phyloP scores from a whole-genome alignment of 805 yeast species.

The Komagataella ulmi region DNA sequence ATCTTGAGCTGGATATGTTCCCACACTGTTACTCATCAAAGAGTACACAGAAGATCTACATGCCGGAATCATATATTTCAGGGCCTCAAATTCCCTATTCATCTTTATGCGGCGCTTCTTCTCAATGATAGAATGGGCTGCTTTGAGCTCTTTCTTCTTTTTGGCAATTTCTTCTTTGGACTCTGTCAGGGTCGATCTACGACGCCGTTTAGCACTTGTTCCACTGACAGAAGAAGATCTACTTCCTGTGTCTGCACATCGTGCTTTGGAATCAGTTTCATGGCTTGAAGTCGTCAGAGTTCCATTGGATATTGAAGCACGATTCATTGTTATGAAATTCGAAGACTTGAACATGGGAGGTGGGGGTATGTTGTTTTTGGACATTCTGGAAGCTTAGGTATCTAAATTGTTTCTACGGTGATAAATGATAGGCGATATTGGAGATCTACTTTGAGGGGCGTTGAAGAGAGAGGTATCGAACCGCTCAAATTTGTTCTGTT shows the following conservation, averaged over 20 bases:
- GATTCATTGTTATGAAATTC: not conserved
- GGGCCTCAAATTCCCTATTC: slow-evolving; percentile 73
- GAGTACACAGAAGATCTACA: slow-evolving; percentile 36
- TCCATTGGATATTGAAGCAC: not conserved
- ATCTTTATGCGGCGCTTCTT: slow-evolving; percentile 67
- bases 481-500: not conserved
- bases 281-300: not conserved
- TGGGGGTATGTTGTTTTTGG: not conserved
- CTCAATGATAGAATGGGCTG: slow-evolving; percentile 68
- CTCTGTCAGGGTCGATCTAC: slow-evolving; percentile 13
- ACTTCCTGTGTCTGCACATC: not conserved
- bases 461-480: too few relatives aligned
- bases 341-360: not conserved
- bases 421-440: not conserved
- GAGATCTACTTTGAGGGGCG: not conserved
- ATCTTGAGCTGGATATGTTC: slow-evolving; percentile 1
- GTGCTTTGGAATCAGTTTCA: not conserved
- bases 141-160: slow-evolving; percentile 33
- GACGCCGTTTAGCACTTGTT: not conserved
- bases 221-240: not conserved
- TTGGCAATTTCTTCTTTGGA: slow-evolving; percentile 21
- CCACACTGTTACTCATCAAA: not conserved
- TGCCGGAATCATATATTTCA: slow-evolving; percentile 67
- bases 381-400: not conserved
- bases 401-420: not conserved